A percentile compares a stretch with the other conserved stretches of the same genome.
Conservation (phyloP, 768 basidiomycete species). For the Panaeolus cyanescens region DNA sequence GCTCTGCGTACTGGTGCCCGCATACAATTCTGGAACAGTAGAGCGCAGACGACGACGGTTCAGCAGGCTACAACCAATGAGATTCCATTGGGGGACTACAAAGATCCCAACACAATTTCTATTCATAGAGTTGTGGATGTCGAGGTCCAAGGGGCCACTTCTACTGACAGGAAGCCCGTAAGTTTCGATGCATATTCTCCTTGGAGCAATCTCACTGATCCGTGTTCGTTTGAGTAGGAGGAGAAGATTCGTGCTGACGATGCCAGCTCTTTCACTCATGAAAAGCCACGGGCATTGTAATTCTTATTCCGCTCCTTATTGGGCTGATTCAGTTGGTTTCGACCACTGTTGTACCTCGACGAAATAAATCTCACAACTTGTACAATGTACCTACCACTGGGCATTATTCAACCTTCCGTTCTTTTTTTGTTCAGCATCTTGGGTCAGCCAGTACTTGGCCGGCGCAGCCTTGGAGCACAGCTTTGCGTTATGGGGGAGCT, state of each 20-base stretch:
- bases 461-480: not conserved
- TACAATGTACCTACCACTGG: not conserved
- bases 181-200: too few species aligned
- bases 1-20: slow-evolving; percentile 12
- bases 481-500: not conserved
- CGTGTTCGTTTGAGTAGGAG: not conserved
- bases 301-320: not conserved
- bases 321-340: not conserved
- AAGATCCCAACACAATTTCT: slow-evolving; percentile 4
- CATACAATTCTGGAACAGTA: slow-evolving; percentile 14
- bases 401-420: not conserved
- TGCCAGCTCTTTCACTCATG: not conserved
- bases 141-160: not conserved
- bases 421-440: not conserved
- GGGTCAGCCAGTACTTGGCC: not conserved
- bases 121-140: slow-evolving; percentile 7
- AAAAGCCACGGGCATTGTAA: not conserved
- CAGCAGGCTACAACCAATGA: slow-evolving; percentile 10
- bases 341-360: not conserved
- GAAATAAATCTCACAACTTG: not conserved
- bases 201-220: too few species aligned
- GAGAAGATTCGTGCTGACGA: not conserved
- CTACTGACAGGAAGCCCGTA: not conserved
- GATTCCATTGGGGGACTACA: slow-evolving; percentile 11
- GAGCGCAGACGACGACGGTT: not conserved